Evolutionary conservation across 352 stramenopile species (phyloP), one percentile per base, ranked within the genome.

Genomic region (Phytophthora podocarpi): DNA sequence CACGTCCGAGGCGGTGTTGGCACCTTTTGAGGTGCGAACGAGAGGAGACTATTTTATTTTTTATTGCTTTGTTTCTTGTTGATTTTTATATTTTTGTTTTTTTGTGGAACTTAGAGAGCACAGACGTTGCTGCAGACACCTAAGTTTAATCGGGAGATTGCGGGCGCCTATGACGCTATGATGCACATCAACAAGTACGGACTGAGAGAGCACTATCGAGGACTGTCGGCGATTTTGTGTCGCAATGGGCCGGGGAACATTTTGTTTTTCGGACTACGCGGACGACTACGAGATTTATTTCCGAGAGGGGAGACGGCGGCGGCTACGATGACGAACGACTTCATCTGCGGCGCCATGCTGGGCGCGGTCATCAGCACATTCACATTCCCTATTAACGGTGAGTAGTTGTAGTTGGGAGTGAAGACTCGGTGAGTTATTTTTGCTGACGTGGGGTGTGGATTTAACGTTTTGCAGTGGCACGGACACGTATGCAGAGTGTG

Each of bases 51-150:
- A 13, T 3, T 20, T 40, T 5, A 15, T 39, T 20, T 40, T 3
- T 40, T 20, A 0, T 8, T 40, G 15, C 23, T 40, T 23, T 20
- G 2, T 40, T 4, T 13, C 12, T 40, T 13, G 2, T 23, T 40
- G n/a, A 23, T 12, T 13, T 24, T 40, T 21, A 13, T 40, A 6
- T 68, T 8, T 41, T 37, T 5, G 35, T 27, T 12, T 51, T 46
- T 7, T 50, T 67, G 12, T 31, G 26, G 28, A 15, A n/a, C 65
- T 1, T 32, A 93, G 81, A 82, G 89, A 35, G 75, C 85, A 0
- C 89, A 97, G 69, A 96, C 89, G 18, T 61, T 97, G 40, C 51
- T 97, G 24, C 89, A 97, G 63, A 95, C 88, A 9, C 84, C 85
- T 10, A 90, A 92, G 40, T 97, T 90, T 76, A 97, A 95, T 65